Percentiles rank a stretch among this genome's conserved stretches.
Evolutionary conservation across 2,329 filamentous ascomycete genomes (phyloP).

Genomic region (Epichloe gansuensis): DNA sequence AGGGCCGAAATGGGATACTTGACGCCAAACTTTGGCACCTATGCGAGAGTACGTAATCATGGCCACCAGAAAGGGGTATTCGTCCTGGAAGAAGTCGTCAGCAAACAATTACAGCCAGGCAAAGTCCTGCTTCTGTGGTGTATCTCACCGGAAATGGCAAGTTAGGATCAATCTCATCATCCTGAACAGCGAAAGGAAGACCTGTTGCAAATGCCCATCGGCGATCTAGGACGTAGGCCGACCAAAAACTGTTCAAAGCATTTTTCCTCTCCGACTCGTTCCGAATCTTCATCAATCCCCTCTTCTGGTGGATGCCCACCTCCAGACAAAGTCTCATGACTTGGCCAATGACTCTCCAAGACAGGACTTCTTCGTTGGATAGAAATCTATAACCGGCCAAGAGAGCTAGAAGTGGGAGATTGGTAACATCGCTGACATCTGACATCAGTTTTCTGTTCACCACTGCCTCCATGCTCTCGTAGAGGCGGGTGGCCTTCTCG

Average conservation of each 20-base stretch:
- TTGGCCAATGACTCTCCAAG: conserved; percentile 79
- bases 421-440: conserved; percentile 34
- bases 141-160: conserved; percentile 64
- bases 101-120: neutral
- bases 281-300: conserved; percentile 57
- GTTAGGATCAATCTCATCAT: conserved; percentile 71
- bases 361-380: conserved; percentile 71
- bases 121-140: neutral
- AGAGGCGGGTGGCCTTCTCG: conserved; percentile 59
- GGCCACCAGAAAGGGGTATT: conserved; percentile 59
- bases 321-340: conserved; percentile 69
- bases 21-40: conserved; percentile 75
- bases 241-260: conserved; percentile 71
- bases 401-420: conserved; percentile 39
- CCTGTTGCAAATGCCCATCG: conserved; percentile 87
- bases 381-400: conserved; percentile 65
- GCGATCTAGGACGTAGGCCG: conserved; percentile 72
- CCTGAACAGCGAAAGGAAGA: conserved; percentile 73
- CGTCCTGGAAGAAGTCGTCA: conserved; percentile 23
- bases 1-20: conserved; percentile 57
- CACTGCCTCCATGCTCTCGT: conserved; percentile 60
- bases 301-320: conserved; percentile 69
- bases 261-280: conserved; percentile 56
- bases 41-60: conserved; percentile 81
- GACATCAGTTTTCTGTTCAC: conserved; percentile 54